A percentile compares a stretch with the other conserved stretches of the same genome.
phyloP scores from a whole-genome alignment of 495 filamentous ascomycete species.

The Talaromyces wortmannii region DNA sequence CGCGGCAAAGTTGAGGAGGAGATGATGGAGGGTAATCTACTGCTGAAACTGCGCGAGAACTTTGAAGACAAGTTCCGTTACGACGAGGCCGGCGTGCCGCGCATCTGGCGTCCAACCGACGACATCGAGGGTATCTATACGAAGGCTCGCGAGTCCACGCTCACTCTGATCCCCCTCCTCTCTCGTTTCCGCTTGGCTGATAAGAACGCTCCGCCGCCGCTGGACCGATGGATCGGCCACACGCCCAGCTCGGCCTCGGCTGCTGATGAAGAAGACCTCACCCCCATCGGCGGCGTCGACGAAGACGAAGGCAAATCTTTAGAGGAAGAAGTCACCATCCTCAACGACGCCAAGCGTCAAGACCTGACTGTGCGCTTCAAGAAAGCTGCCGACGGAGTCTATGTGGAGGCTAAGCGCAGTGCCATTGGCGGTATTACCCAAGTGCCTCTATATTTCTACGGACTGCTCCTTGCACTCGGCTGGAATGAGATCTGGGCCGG shows the following conservation, averaged over 20 bases:
- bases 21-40: constrained; percentile 92
- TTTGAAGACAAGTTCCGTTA: constrained; percentile 99
- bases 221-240: constrained; percentile 73
- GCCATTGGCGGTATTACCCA: constrained; percentile 89
- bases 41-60: constrained; percentile 94
- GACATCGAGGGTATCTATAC: constrained; percentile 96
- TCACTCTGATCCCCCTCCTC: constrained; percentile 82
- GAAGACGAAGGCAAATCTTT: constrained; percentile 89
- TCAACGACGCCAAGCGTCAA: constrained; percentile 78
- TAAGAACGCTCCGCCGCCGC: constrained; percentile 67
- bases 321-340: constrained; percentile 91
- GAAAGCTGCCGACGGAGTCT: constrained; percentile 94
- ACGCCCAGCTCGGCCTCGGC: constrained; percentile 68
- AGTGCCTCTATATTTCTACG: constrained; percentile 93
- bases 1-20: constrained; percentile 92
- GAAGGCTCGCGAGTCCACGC: constrained; percentile 79
- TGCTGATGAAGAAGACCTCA: constrained; percentile 83
- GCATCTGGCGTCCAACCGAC: constrained; percentile 95
- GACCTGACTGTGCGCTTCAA: constrained; percentile 94
- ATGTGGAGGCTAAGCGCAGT: constrained; percentile 93
- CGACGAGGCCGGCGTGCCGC: constrained; percentile 86
- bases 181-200: constrained; percentile 70
- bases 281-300: constrained; percentile 82
- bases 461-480: constrained; percentile 75
- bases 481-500: constrained; percentile 96